These are phyloP conservation scores for Onygenales sp. DNA, from an alignment of 2,329 filamentous ascomycete species.

Conservation along the genomic window DNA sequence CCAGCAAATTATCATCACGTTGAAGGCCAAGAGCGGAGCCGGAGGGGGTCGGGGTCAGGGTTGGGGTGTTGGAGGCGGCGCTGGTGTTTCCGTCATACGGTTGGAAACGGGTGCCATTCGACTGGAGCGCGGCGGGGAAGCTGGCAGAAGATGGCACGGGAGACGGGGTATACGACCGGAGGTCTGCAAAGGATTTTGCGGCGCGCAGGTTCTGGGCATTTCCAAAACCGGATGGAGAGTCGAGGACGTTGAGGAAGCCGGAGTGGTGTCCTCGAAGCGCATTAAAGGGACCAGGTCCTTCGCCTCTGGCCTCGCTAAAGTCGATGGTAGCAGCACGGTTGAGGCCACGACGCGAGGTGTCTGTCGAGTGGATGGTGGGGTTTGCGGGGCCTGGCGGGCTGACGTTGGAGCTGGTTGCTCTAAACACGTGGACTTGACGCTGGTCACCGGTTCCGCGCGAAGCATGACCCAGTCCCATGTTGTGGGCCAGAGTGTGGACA, in stretches of 20 bases:
- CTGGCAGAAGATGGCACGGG: conserved; percentile 83
- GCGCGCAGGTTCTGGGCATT: conserved; percentile 74
- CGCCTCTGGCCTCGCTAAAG: conserved; percentile 73
- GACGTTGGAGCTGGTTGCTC: conserved; percentile 43
- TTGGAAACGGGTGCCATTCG: conserved; percentile 53
- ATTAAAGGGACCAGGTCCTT: conserved; percentile 62
- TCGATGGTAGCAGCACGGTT: conserved; percentile 96
- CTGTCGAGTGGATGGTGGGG: conserved; percentile 58
- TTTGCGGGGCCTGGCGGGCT: conserved; percentile 55
- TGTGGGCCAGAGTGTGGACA: conserved; percentile 89
- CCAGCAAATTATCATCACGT: conserved; percentile 50
- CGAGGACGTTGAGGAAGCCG: conserved; percentile 75
- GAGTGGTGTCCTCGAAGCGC: conserved; percentile 67
- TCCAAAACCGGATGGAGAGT: conserved; percentile 57
- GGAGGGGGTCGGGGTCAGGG: conserved; percentile 52
- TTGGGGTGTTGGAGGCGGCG: conserved; percentile 55
- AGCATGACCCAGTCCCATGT: conserved; percentile 84
- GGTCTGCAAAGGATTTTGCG: conserved; percentile 92
- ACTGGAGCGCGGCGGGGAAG: conserved; percentile 61
- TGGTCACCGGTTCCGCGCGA: conserved; percentile 83
- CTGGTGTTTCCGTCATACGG: conserved; percentile 47
- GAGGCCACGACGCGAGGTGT: conserved; percentile 72
- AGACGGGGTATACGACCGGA: conserved; percentile 90
- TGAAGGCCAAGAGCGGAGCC: conserved; percentile 38
- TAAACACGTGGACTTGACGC: conserved; percentile 81